These are phyloP conservation scores for Globisporangium heterothallicum DNA, from an alignment of 352 stramenopile species.

Conservation along the genomic window DNA sequence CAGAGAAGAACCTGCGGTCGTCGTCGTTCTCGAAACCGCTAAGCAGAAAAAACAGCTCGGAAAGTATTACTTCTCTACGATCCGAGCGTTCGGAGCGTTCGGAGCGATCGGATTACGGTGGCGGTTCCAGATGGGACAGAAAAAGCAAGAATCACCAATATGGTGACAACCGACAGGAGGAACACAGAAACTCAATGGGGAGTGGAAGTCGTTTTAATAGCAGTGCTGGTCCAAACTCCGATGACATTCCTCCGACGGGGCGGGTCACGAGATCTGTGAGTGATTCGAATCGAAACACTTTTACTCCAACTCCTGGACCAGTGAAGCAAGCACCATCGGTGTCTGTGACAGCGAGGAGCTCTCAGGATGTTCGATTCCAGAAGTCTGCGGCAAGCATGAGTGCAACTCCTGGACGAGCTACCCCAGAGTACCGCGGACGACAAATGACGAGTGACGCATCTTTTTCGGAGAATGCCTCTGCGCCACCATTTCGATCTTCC, in stretches of 20 bases:
- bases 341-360: constrained; percentile 21
- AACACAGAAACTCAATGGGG: constrained; percentile 8
- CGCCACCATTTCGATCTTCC: constrained; percentile 5
- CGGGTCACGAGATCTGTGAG: constrained; percentile 8
- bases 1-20: constrained; percentile 14
- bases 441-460: neutral
- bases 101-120: constrained; percentile 16
- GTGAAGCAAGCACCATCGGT: neutral
- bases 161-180: constrained; percentile 10
- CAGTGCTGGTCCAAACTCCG: neutral
- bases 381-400: constrained; percentile 16
- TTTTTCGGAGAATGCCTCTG: neutral
- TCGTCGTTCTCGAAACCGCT: constrained; percentile 18
- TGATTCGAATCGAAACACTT: constrained; percentile 2
- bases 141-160: constrained; percentile 3
- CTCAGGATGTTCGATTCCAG: constrained; percentile 42
- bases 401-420: neutral
- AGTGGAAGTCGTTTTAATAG: constrained; percentile 1
- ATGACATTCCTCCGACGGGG: neutral
- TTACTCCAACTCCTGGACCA: neutral
- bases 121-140: constrained; percentile 3
- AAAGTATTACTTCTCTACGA: constrained; percentile 45
- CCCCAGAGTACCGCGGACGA: neutral
- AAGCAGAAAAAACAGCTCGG: constrained; percentile 46
- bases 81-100: constrained; percentile 37